Evolutionary conservation across 177 flowering plant species (phyloP).

Genomic region (Vitis hybrid): DNA sequence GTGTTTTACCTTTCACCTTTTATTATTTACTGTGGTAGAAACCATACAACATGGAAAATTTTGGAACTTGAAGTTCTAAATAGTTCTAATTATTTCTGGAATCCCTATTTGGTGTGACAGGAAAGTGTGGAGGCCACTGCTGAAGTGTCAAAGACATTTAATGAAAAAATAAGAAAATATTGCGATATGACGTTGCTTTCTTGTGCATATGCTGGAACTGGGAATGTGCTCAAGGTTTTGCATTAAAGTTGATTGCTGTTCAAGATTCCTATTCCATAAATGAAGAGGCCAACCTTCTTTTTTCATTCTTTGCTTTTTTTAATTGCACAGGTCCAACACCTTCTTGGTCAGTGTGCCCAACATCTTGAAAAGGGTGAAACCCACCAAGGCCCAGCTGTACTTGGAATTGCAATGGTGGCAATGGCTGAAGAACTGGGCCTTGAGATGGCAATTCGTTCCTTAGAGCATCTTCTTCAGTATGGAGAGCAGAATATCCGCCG

Average conservation of each 20-base stretch:
- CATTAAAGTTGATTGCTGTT: not conserved
- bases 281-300: constrained; percentile 4
- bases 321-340: constrained; percentile 74
- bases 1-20: not conserved
- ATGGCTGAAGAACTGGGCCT: constrained; percentile 98
- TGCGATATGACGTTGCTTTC: constrained; percentile 93
- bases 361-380: constrained; percentile 94
- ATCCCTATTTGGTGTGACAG: constrained; percentile 34
- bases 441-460: constrained; percentile 96
- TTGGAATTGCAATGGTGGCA: constrained; percentile 97
- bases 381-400: constrained; percentile 97
- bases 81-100: constrained; percentile 11
- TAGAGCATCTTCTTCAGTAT: constrained; percentile 95
- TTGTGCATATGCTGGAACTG: constrained; percentile 99
- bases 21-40: not conserved
- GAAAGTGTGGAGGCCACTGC: constrained; percentile 94
- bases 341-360: constrained; percentile 88
- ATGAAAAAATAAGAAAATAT: constrained; percentile 83
- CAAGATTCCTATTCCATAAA: not conserved
- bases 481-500: constrained; percentile 92
- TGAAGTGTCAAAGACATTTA: constrained; percentile 91
- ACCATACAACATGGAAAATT: not conserved
- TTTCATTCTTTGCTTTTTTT: not conserved
- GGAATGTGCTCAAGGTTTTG: constrained; percentile 90
- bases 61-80: not conserved